Conservation (phyloP, 495 filamentous ascomycete genomes). For the Aspergillus campestris region DNA sequence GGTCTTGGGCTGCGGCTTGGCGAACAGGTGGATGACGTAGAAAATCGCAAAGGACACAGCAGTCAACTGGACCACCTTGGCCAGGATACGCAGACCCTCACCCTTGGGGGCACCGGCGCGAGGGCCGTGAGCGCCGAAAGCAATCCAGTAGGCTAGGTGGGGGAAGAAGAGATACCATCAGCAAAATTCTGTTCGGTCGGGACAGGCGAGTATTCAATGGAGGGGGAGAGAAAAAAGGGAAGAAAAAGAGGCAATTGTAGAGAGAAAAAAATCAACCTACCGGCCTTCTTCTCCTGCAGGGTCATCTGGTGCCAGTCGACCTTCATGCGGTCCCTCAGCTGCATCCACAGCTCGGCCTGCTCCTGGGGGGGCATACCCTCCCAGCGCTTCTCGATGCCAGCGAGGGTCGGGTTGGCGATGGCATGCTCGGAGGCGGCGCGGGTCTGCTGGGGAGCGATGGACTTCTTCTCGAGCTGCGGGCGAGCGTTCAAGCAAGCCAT, state of each 20-base stretch:
- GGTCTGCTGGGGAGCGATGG: slow-evolving; percentile 42
- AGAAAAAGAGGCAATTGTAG: neutral
- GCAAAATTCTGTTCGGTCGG: slow-evolving; percentile 11
- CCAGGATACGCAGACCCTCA: slow-evolving; percentile 64
- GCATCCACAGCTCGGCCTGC: slow-evolving; percentile 99
- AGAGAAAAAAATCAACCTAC: slow-evolving; percentile 48
- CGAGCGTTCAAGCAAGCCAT: slow-evolving; percentile 30
- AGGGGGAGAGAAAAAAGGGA: neutral
- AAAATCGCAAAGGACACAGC: slow-evolving; percentile 56
- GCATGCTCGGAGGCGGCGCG: slow-evolving; percentile 70
- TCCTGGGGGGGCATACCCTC: slow-evolving; percentile 93
- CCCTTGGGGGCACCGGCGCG: slow-evolving; percentile 72
- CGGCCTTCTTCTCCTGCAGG: slow-evolving; percentile 94
- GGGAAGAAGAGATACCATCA: slow-evolving; percentile 10
- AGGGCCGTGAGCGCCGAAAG: slow-evolving; percentile 92
- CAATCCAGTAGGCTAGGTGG: slow-evolving; percentile 87
- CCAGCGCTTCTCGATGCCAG: slow-evolving; percentile 99
- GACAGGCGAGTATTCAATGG: too few species aligned
- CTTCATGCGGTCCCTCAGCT: slow-evolving; percentile 96
- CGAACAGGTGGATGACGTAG: slow-evolving; percentile 52
- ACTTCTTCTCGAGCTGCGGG: slow-evolving; percentile 19
- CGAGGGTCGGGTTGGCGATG: slow-evolving; percentile 93
- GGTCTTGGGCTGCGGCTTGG: slow-evolving; percentile 64
- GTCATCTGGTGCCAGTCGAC: slow-evolving; percentile 91
- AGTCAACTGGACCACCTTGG: slow-evolving; percentile 59